Conservation (phyloP, 495 filamentous ascomycete genomes). For the Letharia lupina region DNA sequence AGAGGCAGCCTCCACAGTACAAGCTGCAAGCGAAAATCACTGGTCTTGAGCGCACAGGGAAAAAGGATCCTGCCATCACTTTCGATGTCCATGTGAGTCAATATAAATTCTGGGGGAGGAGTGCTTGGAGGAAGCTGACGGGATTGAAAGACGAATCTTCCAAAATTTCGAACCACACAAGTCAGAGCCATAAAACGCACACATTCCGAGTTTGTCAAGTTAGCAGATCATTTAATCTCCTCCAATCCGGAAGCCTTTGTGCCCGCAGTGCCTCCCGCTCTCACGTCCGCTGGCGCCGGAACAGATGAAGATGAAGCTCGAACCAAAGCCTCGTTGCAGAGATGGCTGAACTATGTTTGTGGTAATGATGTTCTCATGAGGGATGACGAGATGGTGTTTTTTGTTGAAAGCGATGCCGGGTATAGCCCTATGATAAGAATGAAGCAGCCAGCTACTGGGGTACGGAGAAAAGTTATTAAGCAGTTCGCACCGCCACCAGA, state of each 20-base stretch:
- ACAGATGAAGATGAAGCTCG: slow-evolving; percentile 93
- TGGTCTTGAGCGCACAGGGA: slow-evolving; percentile 80
- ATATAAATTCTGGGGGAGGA: slow-evolving; percentile 16
- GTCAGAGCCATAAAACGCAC: slow-evolving; percentile 94
- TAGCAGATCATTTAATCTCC: slow-evolving; percentile 88
- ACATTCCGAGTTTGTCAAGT: slow-evolving; percentile 90
- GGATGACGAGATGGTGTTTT: slow-evolving; percentile 93
- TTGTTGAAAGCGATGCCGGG: slow-evolving; percentile 96
- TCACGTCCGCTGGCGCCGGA: slow-evolving; percentile 88
- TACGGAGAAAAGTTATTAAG: slow-evolving; percentile 89
- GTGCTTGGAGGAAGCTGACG: not conserved
- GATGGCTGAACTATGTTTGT: slow-evolving; percentile 91
- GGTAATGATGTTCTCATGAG: slow-evolving; percentile 85
- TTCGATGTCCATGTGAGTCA: slow-evolving; percentile 91
- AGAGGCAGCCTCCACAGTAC: slow-evolving; percentile 49
- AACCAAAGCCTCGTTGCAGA: slow-evolving; percentile 80
- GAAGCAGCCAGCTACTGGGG: slow-evolving; percentile 95
- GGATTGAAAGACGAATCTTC: slow-evolving; percentile 75
- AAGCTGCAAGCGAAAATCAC: slow-evolving; percentile 92
- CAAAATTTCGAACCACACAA: slow-evolving; percentile 93
- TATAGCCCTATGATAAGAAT: slow-evolving; percentile 92
- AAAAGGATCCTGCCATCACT: slow-evolving; percentile 88
- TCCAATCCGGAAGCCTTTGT: slow-evolving; percentile 97
- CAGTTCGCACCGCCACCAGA: slow-evolving; percentile 97
- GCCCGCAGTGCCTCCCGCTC: slow-evolving; percentile 83